Evolutionary conservation across 2,329 filamentous ascomycete species (phyloP).

Genomic region (Ophiostoma novo-ulmi): DNA sequence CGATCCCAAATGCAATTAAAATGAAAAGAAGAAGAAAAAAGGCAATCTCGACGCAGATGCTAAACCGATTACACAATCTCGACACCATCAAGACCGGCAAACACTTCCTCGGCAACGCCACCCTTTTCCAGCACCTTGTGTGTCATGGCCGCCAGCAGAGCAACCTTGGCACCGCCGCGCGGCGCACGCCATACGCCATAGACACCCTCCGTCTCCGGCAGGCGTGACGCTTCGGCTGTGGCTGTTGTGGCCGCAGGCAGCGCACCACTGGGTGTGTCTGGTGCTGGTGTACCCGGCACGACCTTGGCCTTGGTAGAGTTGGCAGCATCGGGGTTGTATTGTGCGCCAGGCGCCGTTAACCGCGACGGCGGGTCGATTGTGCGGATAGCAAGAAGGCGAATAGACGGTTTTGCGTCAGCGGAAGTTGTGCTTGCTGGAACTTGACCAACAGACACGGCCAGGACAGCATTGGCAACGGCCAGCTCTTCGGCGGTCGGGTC

Average conservation of each 20-base stretch:
- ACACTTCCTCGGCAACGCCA: conserved; percentile 79
- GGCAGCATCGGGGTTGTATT: conserved; percentile 56
- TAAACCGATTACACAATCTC: conserved; percentile 49
- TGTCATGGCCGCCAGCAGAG: conserved; percentile 67
- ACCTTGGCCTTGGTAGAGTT: conserved; percentile 31
- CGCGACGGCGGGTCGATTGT: conserved; percentile 71
- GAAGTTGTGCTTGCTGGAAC: conserved; percentile 23
- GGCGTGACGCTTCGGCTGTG: conserved; percentile 33
- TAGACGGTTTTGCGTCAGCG: conserved; percentile 34
- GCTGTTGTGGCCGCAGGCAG: conserved; percentile 36
- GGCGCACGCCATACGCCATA: conserved; percentile 84
- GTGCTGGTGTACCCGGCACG: conserved; percentile 35
- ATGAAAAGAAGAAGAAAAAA: background rate
- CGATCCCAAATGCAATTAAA: conserved; percentile 5
- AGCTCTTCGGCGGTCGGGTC: conserved; percentile 89
- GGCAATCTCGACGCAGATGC: background rate
- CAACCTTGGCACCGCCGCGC: conserved; percentile 74
- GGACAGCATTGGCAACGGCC: conserved; percentile 80
- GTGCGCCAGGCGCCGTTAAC: conserved; percentile 64
- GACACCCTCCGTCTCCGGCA: conserved; percentile 50
- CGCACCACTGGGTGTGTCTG: background rate
- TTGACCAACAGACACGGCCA: conserved; percentile 75
- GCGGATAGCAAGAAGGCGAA: conserved; percentile 63
- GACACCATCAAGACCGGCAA: conserved; percentile 73
- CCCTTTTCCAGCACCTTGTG: conserved; percentile 69